A percentile compares a stretch with the other conserved stretches of the same genome.
These are phyloP conservation scores for Nepenthes gracilis DNA, from an alignment of 148 eudicot species.

Conservation along the genomic window DNA sequence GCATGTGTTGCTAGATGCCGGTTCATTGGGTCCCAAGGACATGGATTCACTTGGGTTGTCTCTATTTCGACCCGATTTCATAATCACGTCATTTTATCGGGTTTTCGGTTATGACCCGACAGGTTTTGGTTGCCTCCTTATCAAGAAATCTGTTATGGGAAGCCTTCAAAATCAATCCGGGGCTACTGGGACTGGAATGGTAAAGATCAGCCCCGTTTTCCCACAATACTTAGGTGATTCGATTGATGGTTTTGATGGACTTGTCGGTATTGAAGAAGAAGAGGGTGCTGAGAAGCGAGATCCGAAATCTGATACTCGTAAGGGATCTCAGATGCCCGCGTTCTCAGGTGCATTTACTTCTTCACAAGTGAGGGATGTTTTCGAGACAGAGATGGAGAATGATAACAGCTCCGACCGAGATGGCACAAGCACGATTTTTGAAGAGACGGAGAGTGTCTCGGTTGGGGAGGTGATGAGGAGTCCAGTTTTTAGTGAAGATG, in stretches of 20 bases:
- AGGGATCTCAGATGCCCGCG: conserved; percentile 68
- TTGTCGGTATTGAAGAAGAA: conserved; percentile 44
- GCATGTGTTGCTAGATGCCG: conserved; percentile 95
- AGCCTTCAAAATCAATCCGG: conserved; percentile 91
- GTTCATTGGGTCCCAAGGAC: conserved; percentile 89
- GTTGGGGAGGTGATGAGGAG: conserved; percentile 94
- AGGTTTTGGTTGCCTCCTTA: conserved; percentile 96
- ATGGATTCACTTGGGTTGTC: conserved; percentile 97
- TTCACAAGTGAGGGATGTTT: conserved; percentile 85
- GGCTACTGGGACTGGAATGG: conserved; percentile 89
- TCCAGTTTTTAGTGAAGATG: conserved; percentile 95
- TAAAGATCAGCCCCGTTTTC: conserved; percentile 77
- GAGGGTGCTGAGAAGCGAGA: conserved; percentile 46
- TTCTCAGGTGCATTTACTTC: conserved; percentile 93
- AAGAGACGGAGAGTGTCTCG: conserved; percentile 81
- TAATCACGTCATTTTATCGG: conserved; percentile 79
- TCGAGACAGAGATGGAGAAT: conserved; percentile 86
- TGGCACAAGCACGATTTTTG: conserved; percentile 81
- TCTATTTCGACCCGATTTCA: conserved; percentile 82
- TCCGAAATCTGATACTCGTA: conserved; percentile 35
- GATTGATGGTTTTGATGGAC: conserved; percentile 63
- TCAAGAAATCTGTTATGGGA: conserved; percentile 78
- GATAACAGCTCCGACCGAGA: conserved; percentile 80
- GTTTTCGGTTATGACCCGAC: conserved; percentile 94
- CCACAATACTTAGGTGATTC: conserved; percentile 82